phyloP scores from a whole-genome alignment of 139 green algal species.

The Chlorella sp. region DNA sequence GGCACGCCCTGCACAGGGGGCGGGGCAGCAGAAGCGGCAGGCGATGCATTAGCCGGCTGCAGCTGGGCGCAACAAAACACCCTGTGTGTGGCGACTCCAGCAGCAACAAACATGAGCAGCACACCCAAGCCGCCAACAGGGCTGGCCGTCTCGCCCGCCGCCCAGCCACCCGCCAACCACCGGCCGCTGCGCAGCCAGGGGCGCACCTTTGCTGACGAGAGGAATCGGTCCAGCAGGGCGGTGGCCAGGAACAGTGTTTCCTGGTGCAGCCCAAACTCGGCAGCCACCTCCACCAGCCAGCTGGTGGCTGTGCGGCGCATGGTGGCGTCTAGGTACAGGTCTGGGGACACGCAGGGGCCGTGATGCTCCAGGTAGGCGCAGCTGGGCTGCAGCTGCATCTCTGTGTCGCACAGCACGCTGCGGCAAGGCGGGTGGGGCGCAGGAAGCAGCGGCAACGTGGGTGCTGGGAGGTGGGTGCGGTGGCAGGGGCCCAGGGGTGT shows the following conservation, averaged over 20 bases:
- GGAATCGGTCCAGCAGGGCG: conserved; percentile 63
- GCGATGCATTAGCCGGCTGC: too few relatives aligned
- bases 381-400: conserved; percentile 2
- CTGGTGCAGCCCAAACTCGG: conserved; percentile 59
- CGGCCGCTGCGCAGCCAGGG: not conserved
- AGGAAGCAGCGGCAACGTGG: too few relatives aligned
- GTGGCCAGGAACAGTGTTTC: conserved; percentile 60
- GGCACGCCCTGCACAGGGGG: conserved; percentile 45
- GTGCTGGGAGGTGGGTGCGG: not conserved
- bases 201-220: conserved; percentile 35
- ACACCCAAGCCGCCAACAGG: too few relatives aligned
- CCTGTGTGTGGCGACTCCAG: too few relatives aligned
- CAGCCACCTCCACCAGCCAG: conserved; percentile 63
- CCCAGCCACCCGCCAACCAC: too few relatives aligned
- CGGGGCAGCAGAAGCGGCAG: not conserved
- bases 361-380: conserved; percentile 33
- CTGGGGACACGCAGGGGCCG: not conserved
- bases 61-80: too few relatives aligned
- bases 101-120: not conserved
- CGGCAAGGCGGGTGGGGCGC: not conserved
- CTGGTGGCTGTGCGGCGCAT: conserved; percentile 52
- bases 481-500: not conserved
- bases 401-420: conserved; percentile 25
- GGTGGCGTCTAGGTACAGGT: conserved; percentile 48
- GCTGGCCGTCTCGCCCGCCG: too few relatives aligned